Percentiles rank a stretch among this genome's conserved stretches.
Conservation (phyloP, 805 yeast genomes). For the Barnettozyma botsteinii region DNA sequence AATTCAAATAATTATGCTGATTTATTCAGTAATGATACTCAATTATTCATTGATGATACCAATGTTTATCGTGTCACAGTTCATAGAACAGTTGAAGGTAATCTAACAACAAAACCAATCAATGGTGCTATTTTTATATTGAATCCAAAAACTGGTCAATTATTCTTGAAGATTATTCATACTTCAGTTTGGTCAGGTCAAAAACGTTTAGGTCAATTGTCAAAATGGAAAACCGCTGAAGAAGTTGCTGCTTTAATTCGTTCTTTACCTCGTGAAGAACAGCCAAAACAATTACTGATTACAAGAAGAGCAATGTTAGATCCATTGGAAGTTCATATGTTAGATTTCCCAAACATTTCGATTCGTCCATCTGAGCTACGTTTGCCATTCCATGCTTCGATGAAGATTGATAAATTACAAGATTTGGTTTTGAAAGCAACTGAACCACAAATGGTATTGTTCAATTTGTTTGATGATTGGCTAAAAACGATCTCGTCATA, state of each 20-base stretch:
- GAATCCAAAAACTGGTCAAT: slow-evolving; percentile 87
- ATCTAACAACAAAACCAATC: slow-evolving; percentile 83
- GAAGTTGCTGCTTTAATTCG: slow-evolving; percentile 89
- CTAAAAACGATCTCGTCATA: slow-evolving; percentile 71
- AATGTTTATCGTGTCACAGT: slow-evolving; percentile 91
- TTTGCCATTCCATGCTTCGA: slow-evolving; percentile 82
- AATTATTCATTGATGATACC: slow-evolving; percentile 86
- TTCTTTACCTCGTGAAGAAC: slow-evolving; percentile 88
- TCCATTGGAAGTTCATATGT: slow-evolving; percentile 94
- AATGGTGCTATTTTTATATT: slow-evolving; percentile 90
- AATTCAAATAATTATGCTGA: slow-evolving; percentile 89
- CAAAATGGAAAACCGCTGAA: slow-evolving; percentile 98
- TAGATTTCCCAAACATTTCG: slow-evolving; percentile 89
- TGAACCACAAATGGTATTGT: slow-evolving; percentile 88
- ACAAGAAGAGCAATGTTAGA: slow-evolving; percentile 88
- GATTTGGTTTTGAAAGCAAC: slow-evolving; percentile 79
- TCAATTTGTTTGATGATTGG: slow-evolving; percentile 96
- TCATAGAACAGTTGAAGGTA: slow-evolving; percentile 89
- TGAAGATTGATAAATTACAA: slow-evolving; percentile 73
- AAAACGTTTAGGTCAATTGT: slow-evolving; percentile 83
- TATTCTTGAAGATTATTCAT: slow-evolving; percentile 84
- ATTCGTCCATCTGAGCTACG: slow-evolving; percentile 86
- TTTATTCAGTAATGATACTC: slow-evolving; percentile 75
- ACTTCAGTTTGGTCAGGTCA: slow-evolving; percentile 97
- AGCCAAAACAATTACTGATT: slow-evolving; percentile 86